Conservation (phyloP, 202 grass and related monocot species). For the Zoysia matrella region DNA sequence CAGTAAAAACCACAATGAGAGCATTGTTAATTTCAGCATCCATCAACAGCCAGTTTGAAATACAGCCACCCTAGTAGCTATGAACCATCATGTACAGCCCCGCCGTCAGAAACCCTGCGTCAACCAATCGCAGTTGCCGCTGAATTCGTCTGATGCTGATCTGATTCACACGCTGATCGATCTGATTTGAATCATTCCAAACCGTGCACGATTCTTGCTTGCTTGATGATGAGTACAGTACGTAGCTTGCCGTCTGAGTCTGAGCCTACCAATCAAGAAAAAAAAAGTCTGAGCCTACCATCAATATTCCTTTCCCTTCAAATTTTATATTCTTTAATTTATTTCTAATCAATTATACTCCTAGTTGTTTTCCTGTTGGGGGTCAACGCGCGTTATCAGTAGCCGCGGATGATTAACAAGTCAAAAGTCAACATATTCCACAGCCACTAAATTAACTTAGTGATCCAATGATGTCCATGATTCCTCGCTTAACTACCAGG, state of each 20-base stretch:
- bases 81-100: not conserved
- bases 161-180: not conserved
- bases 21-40: no score
- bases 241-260: not conserved
- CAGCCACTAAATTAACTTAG: not conserved
- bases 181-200: not conserved
- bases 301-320: not conserved
- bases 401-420: not conserved
- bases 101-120: no score
- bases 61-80: not conserved
- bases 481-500: slow-evolving; percentile 5
- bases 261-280: no score
- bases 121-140: not conserved
- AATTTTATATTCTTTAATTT: not conserved
- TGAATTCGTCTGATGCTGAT: not conserved
- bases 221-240: not conserved
- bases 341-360: not conserved
- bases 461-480: not conserved
- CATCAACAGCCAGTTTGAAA: not conserved
- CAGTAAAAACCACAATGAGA: no score
- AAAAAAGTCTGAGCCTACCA: not conserved
- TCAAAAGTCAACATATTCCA: slow-evolving; percentile 23
- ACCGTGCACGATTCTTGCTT: slow-evolving; percentile 1
- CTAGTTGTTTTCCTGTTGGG: not conserved
- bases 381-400: not conserved